Evolutionary conservation across 306 rosid genomes (phyloP).

Genomic region (Cicer arietinum): DNA sequence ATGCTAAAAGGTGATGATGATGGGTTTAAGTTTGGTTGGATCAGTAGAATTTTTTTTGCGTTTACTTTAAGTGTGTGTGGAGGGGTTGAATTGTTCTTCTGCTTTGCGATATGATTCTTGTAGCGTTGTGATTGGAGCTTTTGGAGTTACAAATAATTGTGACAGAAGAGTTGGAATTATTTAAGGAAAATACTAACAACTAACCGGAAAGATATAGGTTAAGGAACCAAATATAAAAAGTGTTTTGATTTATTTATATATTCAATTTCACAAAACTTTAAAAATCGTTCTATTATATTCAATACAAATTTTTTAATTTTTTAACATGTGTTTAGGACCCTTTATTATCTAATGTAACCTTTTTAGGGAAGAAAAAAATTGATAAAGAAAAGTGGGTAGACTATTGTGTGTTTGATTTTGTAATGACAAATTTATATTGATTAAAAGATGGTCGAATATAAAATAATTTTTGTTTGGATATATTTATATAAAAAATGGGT

Average conservation of each 20-base stretch:
- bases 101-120: background rate
- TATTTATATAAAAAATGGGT: background rate
- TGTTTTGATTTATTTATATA: too few relatives aligned
- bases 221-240: too few relatives aligned
- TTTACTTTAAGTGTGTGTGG: slow-evolving; percentile 40
- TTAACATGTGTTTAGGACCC: too few relatives aligned
- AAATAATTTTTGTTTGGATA: background rate
- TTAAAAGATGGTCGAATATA: background rate
- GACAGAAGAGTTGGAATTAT: background rate
- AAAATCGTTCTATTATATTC: too few relatives aligned
- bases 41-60: slow-evolving; percentile 19
- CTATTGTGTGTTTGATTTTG: background rate
- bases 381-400: background rate
- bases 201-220: too few relatives aligned
- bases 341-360: background rate
- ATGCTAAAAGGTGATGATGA: slow-evolving; percentile 36
- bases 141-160: slow-evolving; percentile 21
- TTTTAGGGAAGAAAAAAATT: background rate
- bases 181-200: background rate
- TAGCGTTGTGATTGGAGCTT: background rate
- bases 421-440: background rate
- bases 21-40: slow-evolving; percentile 26
- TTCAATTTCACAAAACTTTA: too few relatives aligned
- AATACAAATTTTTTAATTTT: too few relatives aligned
- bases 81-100: background rate